Evolutionary conservation across 2,329 filamentous ascomycete genomes (phyloP).

Genomic region (Sporothrix inflata): DNA sequence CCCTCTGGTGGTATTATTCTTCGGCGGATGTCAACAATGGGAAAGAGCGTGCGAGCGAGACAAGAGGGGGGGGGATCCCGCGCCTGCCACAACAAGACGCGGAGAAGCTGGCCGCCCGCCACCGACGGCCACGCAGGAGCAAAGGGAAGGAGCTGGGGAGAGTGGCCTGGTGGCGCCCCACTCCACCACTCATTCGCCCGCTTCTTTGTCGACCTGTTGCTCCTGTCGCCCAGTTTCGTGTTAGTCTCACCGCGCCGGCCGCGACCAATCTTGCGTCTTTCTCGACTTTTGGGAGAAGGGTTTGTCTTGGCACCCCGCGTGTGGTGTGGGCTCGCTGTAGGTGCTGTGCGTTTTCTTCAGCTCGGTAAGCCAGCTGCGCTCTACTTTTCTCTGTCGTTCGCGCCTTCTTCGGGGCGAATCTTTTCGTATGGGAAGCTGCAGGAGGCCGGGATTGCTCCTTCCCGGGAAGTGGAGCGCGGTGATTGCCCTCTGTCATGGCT

Average conservation of each 20-base stretch:
- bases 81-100: conserved; percentile 25
- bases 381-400: background rate
- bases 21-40: conserved; percentile 24
- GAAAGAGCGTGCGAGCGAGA: background rate
- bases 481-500: background rate
- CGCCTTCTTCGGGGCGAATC: background rate
- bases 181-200: background rate
- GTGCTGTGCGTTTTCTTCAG: too few species aligned
- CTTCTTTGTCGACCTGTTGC: too few species aligned
- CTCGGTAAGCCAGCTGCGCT: too few species aligned
- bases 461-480: background rate
- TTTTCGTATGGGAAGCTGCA: background rate
- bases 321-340: background rate
- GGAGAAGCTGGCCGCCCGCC: conserved; percentile 17
- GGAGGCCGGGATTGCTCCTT: conserved; percentile 13
- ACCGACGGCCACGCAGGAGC: background rate
- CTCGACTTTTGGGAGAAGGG: too few species aligned
- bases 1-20: background rate
- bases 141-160: background rate
- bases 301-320: background rate
- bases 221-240: too few species aligned
- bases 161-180: background rate
- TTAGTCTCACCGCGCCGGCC: too few species aligned
- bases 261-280: too few species aligned
- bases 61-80: background rate